Evolutionary conservation across 2,329 filamentous ascomycete species (phyloP), one percentile per base, ranked within the genome.

Genomic region (Diaporthe helianthi): DNA sequence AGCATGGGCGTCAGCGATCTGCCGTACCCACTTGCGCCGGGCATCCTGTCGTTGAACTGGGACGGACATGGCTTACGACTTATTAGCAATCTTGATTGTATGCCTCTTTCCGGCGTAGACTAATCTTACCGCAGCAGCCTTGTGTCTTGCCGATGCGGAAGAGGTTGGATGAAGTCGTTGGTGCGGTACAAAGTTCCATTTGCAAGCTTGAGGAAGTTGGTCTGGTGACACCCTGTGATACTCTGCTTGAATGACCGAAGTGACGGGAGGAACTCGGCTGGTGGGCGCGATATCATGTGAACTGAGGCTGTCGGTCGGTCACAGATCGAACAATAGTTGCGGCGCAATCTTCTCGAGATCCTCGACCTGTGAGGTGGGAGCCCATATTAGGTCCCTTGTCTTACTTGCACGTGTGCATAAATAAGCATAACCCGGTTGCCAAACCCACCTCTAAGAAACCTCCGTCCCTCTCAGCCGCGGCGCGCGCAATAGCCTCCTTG

Each of bases 301-400:
- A 6, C 29, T 47, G 1, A 3, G 17, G 63, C 19, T n/a, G 38
- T n/a, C n/a, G 24, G 26, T 52, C 29, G 17, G 38, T 41, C 81
- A 97, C 72, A 98, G 92, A 79, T 98, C 95, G 78, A 98, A 84
- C 74, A 97, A 80, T 76, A 98, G 82, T 80, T 97, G 93, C 67
- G 93, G 92, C 17, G 92, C 92, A 74, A 97, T 84, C 80, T 93
- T 96, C 82, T 98, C 94, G 71, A 98, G 78, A 82, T 98, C 94
- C 77, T 97, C 93, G 54, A 97, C 90, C 87, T 94, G 63, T 17
- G 38, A 51, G 17, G 75, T 41, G 64, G 29, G 29, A 29, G 67
- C 38, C 52, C 71, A 58, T 36, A 65, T 44, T 65, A 61, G 64
- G 41, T 68, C 46, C 53, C 15, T 63, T 74, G 70, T 44, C 44